These are phyloP conservation scores for Luffa acutangula DNA, from an alignment of 306 rosid genomes.

Conservation along the genomic window DNA sequence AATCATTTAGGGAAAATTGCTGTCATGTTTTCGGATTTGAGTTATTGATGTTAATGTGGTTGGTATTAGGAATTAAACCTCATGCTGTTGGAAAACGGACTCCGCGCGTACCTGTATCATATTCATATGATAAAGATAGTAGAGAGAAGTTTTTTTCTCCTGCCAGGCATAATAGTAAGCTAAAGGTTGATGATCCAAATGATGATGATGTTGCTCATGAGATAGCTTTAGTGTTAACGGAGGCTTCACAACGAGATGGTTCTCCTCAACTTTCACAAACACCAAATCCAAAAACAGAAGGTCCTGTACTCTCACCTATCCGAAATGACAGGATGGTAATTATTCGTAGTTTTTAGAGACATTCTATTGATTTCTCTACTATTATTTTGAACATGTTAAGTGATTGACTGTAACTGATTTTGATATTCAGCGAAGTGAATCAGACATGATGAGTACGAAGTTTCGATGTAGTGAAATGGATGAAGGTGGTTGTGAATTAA, in stretches of 20 bases:
- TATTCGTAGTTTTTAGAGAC: background rate
- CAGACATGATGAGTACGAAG: constrained; percentile 33
- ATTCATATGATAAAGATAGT: constrained; percentile 48
- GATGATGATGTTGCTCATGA: constrained; percentile 59
- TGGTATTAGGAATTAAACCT: constrained; percentile 56
- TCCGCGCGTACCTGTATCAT: constrained; percentile 77
- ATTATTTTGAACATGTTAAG: background rate
- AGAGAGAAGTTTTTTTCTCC: constrained; percentile 45
- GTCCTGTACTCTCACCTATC: constrained; percentile 29
- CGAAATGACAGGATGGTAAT: constrained; percentile 55
- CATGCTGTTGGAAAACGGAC: constrained; percentile 94
- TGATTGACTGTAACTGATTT: background rate
- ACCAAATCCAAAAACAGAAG: constrained; percentile 39
- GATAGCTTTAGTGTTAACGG: constrained; percentile 68
- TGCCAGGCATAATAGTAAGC: constrained; percentile 45
- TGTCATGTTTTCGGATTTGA: constrained; percentile 1
- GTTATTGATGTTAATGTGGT: constrained; percentile 9
- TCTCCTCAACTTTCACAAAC: constrained; percentile 52
- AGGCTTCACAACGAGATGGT: constrained; percentile 72
- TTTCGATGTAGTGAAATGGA: constrained; percentile 35
- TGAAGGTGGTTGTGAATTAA: constrained; percentile 55
- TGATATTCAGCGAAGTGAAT: constrained; percentile 40
- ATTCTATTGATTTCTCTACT: background rate
- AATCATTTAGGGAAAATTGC: background rate
- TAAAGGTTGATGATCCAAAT: constrained; percentile 26